phyloP scores from a whole-genome alignment of 129 eudicot species.

The Flaveria robusta region DNA sequence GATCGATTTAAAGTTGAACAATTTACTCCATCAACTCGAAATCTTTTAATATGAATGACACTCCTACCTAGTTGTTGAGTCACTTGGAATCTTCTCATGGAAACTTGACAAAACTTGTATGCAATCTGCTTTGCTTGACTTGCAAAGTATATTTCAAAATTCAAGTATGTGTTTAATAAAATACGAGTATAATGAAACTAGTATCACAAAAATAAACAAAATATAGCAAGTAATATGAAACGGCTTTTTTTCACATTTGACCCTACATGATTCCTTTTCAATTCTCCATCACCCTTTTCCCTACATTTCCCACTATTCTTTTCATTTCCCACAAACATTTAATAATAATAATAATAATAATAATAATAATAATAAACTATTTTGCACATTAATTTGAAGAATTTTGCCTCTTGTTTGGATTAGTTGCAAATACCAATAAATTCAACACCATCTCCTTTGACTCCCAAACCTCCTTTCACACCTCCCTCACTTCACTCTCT shows the following conservation, averaged over 20 bases:
- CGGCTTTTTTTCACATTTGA: background rate
- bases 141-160: too few relatives aligned
- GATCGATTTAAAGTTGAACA: too few relatives aligned
- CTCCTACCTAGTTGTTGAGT: too few relatives aligned
- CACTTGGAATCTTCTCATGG: too few relatives aligned
- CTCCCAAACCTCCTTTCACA: conserved; percentile 30
- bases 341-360: background rate
- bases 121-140: too few relatives aligned
- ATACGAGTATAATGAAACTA: too few relatives aligned
- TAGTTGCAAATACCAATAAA: conserved; percentile 22
- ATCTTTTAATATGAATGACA: too few relatives aligned
- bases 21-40: too few relatives aligned
- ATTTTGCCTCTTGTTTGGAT: conserved; percentile 32
- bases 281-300: background rate
- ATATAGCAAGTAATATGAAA: background rate
- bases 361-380: background rate
- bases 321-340: conserved; percentile 3
- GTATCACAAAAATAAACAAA: background rate
- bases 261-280: conserved; percentile 19
- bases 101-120: too few relatives aligned
- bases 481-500: conserved; percentile 30
- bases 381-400: conserved; percentile 18
- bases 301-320: conserved; percentile 11
- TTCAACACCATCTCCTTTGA: conserved; percentile 38
- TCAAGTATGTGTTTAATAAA: too few relatives aligned